Base-by-base conservation (phyloP, 495 filamentous ascomycete species). In the Oidiodendron maius region DNA sequence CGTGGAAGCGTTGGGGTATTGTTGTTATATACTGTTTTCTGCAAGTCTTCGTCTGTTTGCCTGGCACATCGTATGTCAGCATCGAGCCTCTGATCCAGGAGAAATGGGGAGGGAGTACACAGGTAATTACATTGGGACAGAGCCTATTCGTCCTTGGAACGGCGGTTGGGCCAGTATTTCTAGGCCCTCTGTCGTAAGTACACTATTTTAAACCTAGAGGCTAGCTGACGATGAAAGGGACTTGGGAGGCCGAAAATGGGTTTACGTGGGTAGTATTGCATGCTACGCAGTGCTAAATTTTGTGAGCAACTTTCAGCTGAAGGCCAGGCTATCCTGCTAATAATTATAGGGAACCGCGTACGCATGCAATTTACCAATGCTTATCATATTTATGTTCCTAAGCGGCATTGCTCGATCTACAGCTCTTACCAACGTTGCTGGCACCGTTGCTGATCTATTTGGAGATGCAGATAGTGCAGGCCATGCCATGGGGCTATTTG, bases 131-230 rank as follows among this genome's bases (percentile, higher is more conserved):
- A 22, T 67, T 89, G 0, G 86, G 85, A 23, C 67, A 90, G 23
- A 88, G 84, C 26, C 67, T 89, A 46, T 91, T 88, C 66, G 84
- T 90, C 25, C 46, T 88, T n/a, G 87, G 87, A 2, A 87, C 87
- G 57, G 84, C 84, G 15, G 59, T 86, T 51, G 80, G 81, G 25
- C 83, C 78, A 32, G 60, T 85, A 55, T 63, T 86, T 10, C 85
- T 82, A 74, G 81, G 81, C 46, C 83, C 83, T 17, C 63, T 85
- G 15, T 80, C 75, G 56, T 86, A 89, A 62, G 70, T 87, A n/a
- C n/a, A n/a, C n/a, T n/a, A n/a, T n/a, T n/a, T n/a, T n/a, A n/a
- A n/a, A n/a, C n/a, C n/a, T n/a, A n/a, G n/a, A n/a, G 25, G 44
- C 32, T 36, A 15, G 42, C 17, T 39, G 11, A 11, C 13, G 49